Conservation (phyloP, 2,329 filamentous ascomycete species). For the Aspergillus flavus region DNA sequence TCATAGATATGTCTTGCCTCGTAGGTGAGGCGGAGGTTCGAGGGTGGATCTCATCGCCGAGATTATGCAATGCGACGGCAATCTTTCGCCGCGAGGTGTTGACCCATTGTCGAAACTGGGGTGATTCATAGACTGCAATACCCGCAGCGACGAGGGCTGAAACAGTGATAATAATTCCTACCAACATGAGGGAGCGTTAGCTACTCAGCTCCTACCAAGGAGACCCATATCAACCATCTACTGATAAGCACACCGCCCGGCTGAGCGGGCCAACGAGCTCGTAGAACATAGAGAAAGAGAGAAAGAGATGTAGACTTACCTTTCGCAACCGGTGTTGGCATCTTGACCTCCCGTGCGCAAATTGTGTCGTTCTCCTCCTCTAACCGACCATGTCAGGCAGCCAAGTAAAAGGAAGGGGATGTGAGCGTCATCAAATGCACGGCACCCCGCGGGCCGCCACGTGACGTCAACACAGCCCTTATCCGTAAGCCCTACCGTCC, state of each 20-base stretch:
- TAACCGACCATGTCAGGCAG: neutral
- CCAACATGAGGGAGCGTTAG: neutral
- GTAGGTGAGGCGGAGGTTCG: slow-evolving; percentile 33
- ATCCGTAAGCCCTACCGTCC: slow-evolving; percentile 38
- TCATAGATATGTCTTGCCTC: slow-evolving; percentile 51
- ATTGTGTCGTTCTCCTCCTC: slow-evolving; percentile 4
- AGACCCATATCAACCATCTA: slow-evolving; percentile 15
- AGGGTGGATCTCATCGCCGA: slow-evolving; percentile 63
- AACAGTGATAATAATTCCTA: slow-evolving; percentile 65
- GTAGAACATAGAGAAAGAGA: slow-evolving; percentile 1
- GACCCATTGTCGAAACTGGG: slow-evolving; percentile 65
- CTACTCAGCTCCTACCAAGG: neutral
- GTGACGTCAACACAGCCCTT: slow-evolving; percentile 35
- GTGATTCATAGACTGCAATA: slow-evolving; percentile 65
- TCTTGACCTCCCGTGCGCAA: slow-evolving; percentile 25
- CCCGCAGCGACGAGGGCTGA: slow-evolving; percentile 64
- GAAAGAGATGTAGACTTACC: slow-evolving; percentile 35
- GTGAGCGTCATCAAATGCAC: slow-evolving; percentile 11
- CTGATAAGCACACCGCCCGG: slow-evolving; percentile 37
- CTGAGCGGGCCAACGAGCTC: slow-evolving; percentile 12
- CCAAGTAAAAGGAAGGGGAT: slow-evolving; percentile 1
- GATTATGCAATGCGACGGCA: slow-evolving; percentile 59
- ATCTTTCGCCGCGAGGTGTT: slow-evolving; percentile 64
- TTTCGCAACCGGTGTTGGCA: slow-evolving; percentile 53
- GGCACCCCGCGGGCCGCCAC: slow-evolving; percentile 27